A percentile compares a stretch with the other conserved stretches of the same genome.
Conservation (phyloP, 371 early-diverging fungal species). For the Mucor lusitanicus region DNA sequence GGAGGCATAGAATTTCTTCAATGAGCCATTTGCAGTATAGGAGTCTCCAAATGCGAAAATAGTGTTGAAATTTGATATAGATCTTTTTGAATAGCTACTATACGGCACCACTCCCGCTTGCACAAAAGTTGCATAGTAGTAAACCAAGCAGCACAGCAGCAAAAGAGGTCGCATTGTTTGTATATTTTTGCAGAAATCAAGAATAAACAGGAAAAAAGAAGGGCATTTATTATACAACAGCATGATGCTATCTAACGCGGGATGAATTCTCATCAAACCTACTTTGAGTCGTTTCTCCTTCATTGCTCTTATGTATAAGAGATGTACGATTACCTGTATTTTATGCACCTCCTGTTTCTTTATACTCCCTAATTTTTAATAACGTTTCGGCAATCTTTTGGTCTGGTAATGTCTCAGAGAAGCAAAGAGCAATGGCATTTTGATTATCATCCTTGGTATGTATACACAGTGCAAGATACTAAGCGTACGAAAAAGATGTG, state of each 20-base stretch:
- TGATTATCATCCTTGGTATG: not conserved
- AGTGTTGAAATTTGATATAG: not conserved
- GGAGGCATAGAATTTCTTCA: slow-evolving; percentile 3
- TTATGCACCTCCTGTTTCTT: not conserved
- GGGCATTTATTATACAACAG: not conserved
- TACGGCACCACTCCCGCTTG: not conserved
- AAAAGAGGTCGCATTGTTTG: not conserved
- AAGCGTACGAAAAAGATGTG: not conserved
- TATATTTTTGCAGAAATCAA: not conserved
- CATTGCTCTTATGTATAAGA: not conserved
- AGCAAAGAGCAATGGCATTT: not conserved
- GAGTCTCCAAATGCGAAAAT: slow-evolving; percentile 23
- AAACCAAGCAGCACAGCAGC: not conserved
- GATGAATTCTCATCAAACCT: not conserved
- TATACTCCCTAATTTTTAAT: not conserved
- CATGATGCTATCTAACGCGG: not conserved
- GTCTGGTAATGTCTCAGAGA: not conserved
- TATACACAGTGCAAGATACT: not conserved
- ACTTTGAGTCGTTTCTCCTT: not conserved
- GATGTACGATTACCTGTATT: not conserved
- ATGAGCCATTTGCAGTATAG: slow-evolving; percentile 16
- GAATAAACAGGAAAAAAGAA: not conserved
- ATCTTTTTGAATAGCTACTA: not conserved
- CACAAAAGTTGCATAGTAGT: not conserved
- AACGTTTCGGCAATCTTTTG: not conserved